A percentile compares a stretch with the other conserved stretches of the same genome.
These are phyloP conservation scores for Dryas integrifolia DNA, from an alignment of 331 rosid species.

Conservation along the genomic window DNA sequence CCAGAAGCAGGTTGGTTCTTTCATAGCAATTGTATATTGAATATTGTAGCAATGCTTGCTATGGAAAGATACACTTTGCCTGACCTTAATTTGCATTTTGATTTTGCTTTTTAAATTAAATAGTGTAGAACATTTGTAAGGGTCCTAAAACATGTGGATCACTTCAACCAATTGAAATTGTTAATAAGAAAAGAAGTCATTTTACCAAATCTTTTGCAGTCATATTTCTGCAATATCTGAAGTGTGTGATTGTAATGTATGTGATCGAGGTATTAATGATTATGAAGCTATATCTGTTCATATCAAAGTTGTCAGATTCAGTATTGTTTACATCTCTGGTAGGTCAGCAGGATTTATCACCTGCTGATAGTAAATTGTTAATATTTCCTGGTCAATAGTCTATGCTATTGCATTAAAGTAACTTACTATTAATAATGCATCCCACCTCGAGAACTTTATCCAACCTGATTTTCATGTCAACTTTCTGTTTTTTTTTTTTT, in stretches of 20 bases:
- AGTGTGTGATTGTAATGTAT: background rate
- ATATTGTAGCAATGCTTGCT: background rate
- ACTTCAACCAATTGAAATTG: background rate
- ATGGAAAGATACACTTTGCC: background rate
- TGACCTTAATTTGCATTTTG: background rate
- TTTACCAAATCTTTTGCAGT: background rate
- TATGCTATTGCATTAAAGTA: background rate
- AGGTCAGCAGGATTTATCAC: background rate
- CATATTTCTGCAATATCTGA: background rate
- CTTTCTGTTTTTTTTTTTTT: background rate
- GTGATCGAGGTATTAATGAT: background rate
- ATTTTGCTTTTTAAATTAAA: background rate
- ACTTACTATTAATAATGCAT: background rate
- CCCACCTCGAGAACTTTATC: background rate
- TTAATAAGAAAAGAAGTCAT: background rate
- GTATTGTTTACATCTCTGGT: background rate
- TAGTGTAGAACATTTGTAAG: background rate
- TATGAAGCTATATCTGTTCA: background rate
- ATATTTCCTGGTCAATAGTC: background rate
- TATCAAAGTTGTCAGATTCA: background rate
- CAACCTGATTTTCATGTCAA: background rate
- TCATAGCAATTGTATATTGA: background rate
- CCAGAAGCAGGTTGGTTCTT: constrained; percentile 82
- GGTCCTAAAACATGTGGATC: background rate
- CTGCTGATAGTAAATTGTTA: background rate